Conservation (phyloP, 768 basidiomycete species). For the Kwoniella dejecticola region DNA sequence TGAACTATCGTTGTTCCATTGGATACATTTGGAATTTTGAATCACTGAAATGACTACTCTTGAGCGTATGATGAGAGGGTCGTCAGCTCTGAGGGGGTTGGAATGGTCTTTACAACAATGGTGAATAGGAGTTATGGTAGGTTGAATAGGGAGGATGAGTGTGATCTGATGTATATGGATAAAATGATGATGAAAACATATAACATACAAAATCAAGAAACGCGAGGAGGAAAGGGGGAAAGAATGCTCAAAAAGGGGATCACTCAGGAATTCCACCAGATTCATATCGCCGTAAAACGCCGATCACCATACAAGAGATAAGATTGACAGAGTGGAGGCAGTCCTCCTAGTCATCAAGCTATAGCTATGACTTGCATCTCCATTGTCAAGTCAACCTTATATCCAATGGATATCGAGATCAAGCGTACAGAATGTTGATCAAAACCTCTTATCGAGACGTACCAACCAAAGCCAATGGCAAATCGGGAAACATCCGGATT, state of each 20-base stretch:
- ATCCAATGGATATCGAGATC: neutral
- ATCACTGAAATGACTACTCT: too few relatives aligned
- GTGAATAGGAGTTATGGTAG: constrained; percentile 2
- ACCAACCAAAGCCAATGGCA: constrained; percentile 66
- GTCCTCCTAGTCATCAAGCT: neutral
- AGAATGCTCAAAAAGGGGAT: neutral
- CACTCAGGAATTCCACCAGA: constrained; percentile 13
- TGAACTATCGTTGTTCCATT: neutral
- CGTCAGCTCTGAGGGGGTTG: too few relatives aligned
- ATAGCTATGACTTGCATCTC: neutral
- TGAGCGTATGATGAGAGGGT: neutral
- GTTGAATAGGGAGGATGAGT: neutral
- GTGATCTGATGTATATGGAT: neutral
- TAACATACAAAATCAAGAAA: constrained; percentile 2
- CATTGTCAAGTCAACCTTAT: neutral
- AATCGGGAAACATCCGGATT: constrained; percentile 71
- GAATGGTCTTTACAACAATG: constrained; percentile 3
- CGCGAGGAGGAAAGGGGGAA: neutral
- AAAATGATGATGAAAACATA: constrained; percentile 1
- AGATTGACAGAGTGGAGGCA: neutral
- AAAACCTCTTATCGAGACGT: constrained; percentile 76
- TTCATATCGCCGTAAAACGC: constrained; percentile 20
- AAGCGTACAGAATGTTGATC: constrained; percentile 68
- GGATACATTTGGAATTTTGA: neutral
- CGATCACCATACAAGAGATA: constrained; percentile 10